Base-by-base conservation (phyloP, 2,329 filamentous ascomycete genomes). In the Botrytis elliptica region DNA sequence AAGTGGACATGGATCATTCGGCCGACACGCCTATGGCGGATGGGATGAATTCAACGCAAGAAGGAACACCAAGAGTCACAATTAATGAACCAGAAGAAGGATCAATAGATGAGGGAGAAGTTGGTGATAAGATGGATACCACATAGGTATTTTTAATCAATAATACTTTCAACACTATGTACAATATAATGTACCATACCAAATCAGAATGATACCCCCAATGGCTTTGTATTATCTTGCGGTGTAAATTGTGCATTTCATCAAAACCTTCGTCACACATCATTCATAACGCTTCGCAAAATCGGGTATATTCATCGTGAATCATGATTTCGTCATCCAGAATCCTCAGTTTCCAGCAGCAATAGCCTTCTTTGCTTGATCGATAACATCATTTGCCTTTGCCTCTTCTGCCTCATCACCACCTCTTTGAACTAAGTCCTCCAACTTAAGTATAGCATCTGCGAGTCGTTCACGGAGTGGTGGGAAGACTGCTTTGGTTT, bases 401-500 rank as follows among this genome's bases (percentile, higher is more conserved):
- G 84, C 81, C 67, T 91, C 77, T 81, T 91, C 88, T 25, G 84
- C 85, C 52, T 82, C 82, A 38, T 84, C 79, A 0, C 82, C 80
- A 1, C 81, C 84, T 20, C 83, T 85, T 78, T 94, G 93, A 78
- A 98, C 85, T 82, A 93, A 87, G 77, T 92, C 88, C 83, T 97
- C 90, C 67, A 98, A 85, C 80, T 91, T 93, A 73, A 88, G 85
- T 59, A 95, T 85, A 1, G 94, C 91, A 73, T 91, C 89, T 64
- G 83, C 84, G 78, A 98, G 94, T 80, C 93, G 91, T 80, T 88
- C 82, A 78, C 88, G 88, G 77, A 98, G 84, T 2, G 89, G 89
- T 3, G 87, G 91, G 79, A 98, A 92, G 42, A 98, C 89, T 73
- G 90, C 92, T 81, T 92, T 92, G 14, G 96, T 98, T 84, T 99